Evolutionary conservation across 208 protist species (phyloP).

Genomic region (Leishmania tarentolae): DNA sequence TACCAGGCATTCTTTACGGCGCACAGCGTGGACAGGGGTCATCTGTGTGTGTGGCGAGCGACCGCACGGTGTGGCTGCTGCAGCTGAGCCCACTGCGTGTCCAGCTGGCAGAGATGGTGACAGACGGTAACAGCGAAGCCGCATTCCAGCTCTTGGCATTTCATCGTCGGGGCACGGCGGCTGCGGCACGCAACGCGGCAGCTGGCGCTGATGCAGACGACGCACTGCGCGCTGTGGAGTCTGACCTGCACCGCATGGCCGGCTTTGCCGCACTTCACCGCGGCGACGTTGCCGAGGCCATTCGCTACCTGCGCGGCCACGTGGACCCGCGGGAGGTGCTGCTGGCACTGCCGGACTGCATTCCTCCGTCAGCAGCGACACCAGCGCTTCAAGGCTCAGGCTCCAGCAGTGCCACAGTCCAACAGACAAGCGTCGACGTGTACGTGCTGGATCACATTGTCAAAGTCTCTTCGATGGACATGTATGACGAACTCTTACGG

Average conservation of each 20-base stretch:
- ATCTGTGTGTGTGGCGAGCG: conserved; percentile 54
- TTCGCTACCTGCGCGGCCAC: conserved; percentile 56
- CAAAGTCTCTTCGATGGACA: not conserved
- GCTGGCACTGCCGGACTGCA: conserved; percentile 60
- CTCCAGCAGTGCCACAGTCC: conserved; percentile 1
- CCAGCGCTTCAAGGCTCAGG: not conserved
- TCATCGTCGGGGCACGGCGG: conserved; percentile 30
- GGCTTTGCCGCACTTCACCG: conserved; percentile 68
- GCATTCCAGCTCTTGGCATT: conserved; percentile 71
- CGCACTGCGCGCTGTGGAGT: conserved; percentile 41
- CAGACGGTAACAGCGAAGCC: conserved; percentile 44
- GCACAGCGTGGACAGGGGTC: conserved; percentile 47
- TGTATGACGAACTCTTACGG: not conserved
- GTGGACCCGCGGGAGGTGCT: conserved; percentile 77
- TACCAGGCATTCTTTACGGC: conserved; percentile 52
- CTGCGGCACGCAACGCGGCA: not conserved
- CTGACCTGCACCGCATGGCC: conserved; percentile 70
- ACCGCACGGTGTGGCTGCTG: conserved; percentile 67
- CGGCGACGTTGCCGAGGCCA: conserved; percentile 43
- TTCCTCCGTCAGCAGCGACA: conserved; percentile 36
- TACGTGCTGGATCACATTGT: conserved; percentile 9
- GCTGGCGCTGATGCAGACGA: not conserved
- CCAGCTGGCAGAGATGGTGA: conserved; percentile 67
- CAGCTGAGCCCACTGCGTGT: conserved; percentile 51
- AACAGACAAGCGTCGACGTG: not conserved